phyloP scores from a whole-genome alignment of 768 basidiomycete species.

The Boletales sp. region DNA sequence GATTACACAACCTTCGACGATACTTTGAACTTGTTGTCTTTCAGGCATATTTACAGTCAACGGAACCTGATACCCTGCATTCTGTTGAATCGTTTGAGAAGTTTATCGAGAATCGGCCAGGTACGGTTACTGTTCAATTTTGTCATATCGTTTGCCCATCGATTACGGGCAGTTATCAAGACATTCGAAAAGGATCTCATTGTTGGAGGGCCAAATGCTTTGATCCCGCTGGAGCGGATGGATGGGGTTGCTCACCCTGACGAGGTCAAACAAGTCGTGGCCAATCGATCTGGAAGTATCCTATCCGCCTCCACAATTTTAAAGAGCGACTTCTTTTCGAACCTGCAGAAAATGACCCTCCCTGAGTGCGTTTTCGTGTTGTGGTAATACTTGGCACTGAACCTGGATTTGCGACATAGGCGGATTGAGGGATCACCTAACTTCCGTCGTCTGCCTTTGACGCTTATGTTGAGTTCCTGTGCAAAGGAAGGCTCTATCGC shows the following conservation, averaged over 20 bases:
- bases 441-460: conserved; percentile 79
- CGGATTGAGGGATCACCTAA: conserved; percentile 94
- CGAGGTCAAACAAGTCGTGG: conserved; percentile 84
- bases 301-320: conserved; percentile 90
- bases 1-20: conserved; percentile 74
- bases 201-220: conserved; percentile 68
- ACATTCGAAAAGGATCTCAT: conserved; percentile 92
- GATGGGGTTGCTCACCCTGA: conserved; percentile 82
- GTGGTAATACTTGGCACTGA: conserved; percentile 1
- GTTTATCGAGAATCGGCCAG: conserved; percentile 82
- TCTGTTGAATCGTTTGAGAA: conserved; percentile 75
- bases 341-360: conserved; percentile 93
- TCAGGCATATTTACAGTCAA: conserved; percentile 85
- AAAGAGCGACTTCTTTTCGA: conserved; percentile 93
- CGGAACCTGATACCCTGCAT: conserved; percentile 72
- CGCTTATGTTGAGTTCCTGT: conserved; percentile 33
- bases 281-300: conserved; percentile 79
- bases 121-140: conserved; percentile 35
- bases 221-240: conserved; percentile 79
- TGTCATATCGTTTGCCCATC: neutral
- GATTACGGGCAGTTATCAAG: conserved; percentile 67
- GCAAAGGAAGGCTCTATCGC: conserved; percentile 31
- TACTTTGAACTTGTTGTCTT: conserved; percentile 87
- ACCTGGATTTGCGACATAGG: conserved; percentile 30
- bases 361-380: conserved; percentile 63